Conservation (phyloP, 306 rosid genomes). For the Cicer arietinum region DNA sequence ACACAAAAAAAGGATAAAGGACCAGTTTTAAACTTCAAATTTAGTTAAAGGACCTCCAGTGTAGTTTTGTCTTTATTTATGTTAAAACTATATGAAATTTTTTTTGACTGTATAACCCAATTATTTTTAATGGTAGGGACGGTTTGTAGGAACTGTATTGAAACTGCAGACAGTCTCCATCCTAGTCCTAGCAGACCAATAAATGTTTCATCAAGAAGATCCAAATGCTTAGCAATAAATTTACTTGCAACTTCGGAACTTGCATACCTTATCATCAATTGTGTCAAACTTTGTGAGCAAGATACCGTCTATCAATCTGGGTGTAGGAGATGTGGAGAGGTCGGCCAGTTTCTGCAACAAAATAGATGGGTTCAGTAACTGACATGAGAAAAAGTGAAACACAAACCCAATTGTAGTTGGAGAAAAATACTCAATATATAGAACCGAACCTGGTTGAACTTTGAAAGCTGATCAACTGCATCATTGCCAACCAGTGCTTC, state of each 20-base stretch:
- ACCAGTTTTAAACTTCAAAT: too few species aligned
- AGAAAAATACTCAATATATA: slow-evolving; percentile 17
- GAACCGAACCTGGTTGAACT: slow-evolving; percentile 83
- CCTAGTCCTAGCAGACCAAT: background rate
- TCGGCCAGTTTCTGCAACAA: slow-evolving; percentile 87
- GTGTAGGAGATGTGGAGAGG: slow-evolving; percentile 67
- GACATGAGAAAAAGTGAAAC: background rate
- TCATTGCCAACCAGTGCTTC: slow-evolving; percentile 99
- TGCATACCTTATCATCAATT: slow-evolving; percentile 87
- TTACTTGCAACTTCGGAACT: slow-evolving; percentile 28
- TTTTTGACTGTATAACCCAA: background rate
- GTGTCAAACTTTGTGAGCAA: slow-evolving; percentile 98
- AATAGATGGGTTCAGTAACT: slow-evolving; percentile 28
- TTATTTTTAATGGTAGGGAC: background rate
- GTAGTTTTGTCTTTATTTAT: too few species aligned
- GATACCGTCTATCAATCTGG: slow-evolving; percentile 90
- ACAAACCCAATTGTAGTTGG: background rate
- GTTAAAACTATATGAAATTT: background rate
- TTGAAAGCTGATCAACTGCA: slow-evolving; percentile 98
- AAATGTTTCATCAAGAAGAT: slow-evolving; percentile 6
- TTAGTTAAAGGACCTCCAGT: too few species aligned
- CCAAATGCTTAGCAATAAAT: slow-evolving; percentile 14
- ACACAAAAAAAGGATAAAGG: too few species aligned
- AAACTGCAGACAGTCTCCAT: background rate
- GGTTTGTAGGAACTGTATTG: background rate